Conservation (phyloP, 2,329 filamentous ascomycete genomes). For the Neofusicoccum cordaticola region DNA sequence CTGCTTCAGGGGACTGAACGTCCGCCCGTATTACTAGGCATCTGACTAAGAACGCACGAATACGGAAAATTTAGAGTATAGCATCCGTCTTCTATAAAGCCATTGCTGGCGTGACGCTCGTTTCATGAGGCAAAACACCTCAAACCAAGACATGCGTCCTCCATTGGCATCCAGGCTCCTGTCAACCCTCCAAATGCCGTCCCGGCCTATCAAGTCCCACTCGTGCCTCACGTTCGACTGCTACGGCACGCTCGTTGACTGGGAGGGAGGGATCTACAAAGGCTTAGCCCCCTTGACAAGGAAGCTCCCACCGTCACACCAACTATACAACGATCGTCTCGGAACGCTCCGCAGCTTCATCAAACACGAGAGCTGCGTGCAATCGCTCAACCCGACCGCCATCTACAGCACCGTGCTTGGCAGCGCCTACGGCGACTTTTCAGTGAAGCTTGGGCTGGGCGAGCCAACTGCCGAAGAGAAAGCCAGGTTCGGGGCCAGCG, state of each 20-base stretch:
- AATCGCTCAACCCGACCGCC: slow-evolving; percentile 55
- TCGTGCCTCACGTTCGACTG: slow-evolving; percentile 66
- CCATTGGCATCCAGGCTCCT: not conserved
- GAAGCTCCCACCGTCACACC: slow-evolving; percentile 15
- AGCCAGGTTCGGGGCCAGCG: slow-evolving; percentile 50
- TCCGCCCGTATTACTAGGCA: not conserved
- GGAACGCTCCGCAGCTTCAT: slow-evolving; percentile 39
- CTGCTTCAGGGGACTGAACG: not conserved
- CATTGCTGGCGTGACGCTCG: not conserved
- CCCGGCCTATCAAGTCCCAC: not conserved
- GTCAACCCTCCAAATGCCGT: not conserved
- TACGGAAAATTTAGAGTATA: not conserved
- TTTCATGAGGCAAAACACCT: not conserved
- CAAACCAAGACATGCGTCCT: not conserved
- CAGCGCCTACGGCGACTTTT: slow-evolving; percentile 48
- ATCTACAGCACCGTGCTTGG: slow-evolving; percentile 61
- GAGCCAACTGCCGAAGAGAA: slow-evolving; percentile 39
- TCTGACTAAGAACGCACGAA: not conserved
- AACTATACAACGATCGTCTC: slow-evolving; percentile 39
- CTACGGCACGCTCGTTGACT: slow-evolving; percentile 78
- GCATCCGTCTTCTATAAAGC: not conserved
- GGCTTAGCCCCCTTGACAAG: slow-evolving; percentile 50
- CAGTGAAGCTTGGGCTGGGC: slow-evolving; percentile 41
- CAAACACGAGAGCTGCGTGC: slow-evolving; percentile 48
- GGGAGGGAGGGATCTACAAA: slow-evolving; percentile 64